Percentiles rank a stretch among this genome's conserved stretches.
These are phyloP conservation scores for Penicillium macrosclerotiorum DNA, from an alignment of 495 filamentous ascomycete species.

Conservation along the genomic window DNA sequence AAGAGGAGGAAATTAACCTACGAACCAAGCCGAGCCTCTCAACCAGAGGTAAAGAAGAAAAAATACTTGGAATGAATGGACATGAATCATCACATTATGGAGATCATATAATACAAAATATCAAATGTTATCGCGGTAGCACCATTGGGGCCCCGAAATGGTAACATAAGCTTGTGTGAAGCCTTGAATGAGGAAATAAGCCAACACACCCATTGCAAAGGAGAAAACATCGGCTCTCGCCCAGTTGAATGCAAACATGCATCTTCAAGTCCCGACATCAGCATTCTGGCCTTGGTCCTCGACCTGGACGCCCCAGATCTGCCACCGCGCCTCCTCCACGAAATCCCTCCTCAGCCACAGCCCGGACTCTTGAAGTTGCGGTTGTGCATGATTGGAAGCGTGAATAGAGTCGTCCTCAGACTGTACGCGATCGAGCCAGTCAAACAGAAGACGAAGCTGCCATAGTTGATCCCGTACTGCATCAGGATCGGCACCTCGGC, in stretches of 20 bases:
- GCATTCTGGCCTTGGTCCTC: constrained; percentile 58
- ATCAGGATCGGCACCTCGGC: constrained; percentile 37
- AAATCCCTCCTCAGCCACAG: constrained; percentile 44
- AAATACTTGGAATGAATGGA: too few relatives aligned
- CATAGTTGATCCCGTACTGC: constrained; percentile 62
- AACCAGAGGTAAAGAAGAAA: too few relatives aligned
- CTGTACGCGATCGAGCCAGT: constrained; percentile 64
- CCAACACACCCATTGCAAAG: too few relatives aligned
- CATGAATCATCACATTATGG: constrained; percentile 18
- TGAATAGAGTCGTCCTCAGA: constrained; percentile 31
- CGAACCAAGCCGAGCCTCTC: too few relatives aligned
- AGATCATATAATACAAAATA: constrained; percentile 20
- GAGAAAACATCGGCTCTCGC: neutral
- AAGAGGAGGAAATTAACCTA: too few relatives aligned
- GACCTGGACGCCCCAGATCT: constrained; percentile 56
- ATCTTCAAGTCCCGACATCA: constrained; percentile 6
- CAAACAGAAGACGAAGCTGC: constrained; percentile 75
- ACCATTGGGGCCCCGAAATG: too few relatives aligned
- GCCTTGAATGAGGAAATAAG: too few relatives aligned
- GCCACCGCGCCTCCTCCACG: constrained; percentile 44
- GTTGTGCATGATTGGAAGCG: too few relatives aligned
- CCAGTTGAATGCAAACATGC: too few relatives aligned
- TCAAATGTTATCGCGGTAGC: too few relatives aligned
- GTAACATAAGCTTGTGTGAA: too few relatives aligned
- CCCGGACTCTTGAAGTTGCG: constrained; percentile 29